A percentile compares a stretch with the other conserved stretches of the same genome.
phyloP scores from a whole-genome alignment of 306 rosid species.

The Gastrolobium bilobum region DNA sequence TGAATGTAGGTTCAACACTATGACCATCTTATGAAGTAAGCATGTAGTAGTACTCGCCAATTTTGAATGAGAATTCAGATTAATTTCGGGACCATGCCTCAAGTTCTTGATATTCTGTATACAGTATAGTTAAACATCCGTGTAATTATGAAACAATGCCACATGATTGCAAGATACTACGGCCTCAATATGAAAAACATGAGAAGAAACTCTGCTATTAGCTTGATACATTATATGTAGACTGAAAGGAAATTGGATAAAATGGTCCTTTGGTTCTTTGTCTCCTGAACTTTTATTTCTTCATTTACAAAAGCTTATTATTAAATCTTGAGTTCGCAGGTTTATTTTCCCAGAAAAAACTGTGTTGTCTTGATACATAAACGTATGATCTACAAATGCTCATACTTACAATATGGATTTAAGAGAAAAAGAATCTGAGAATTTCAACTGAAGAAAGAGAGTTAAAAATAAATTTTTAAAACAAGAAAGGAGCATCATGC shows the following conservation, averaged over 20 bases:
- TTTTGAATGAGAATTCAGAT: conserved; percentile 47
- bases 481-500: conserved; percentile 54
- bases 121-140: not conserved
- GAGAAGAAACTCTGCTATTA: conserved; percentile 27
- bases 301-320: conserved; percentile 38
- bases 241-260: conserved; percentile 30
- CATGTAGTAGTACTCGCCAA: conserved; percentile 38
- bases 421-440: conserved; percentile 58
- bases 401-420: conserved; percentile 55
- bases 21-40: conserved; percentile 30
- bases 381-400: conserved; percentile 47
- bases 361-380: conserved; percentile 44
- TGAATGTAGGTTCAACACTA: conserved; percentile 42
- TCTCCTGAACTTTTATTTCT: conserved; percentile 36
- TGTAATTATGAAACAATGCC: conserved; percentile 7
- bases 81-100: conserved; percentile 36
- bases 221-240: conserved; percentile 8
- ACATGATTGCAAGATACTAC: conserved; percentile 33
- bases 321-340: conserved; percentile 36
- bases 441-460: conserved; percentile 53
- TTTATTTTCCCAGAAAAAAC: conserved; percentile 34
- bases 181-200: conserved; percentile 20
- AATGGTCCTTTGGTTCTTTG: conserved; percentile 40
- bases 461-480: conserved; percentile 43
- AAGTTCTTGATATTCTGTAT: conserved; percentile 34